phyloP scores from a whole-genome alignment of 768 basidiomycete genomes.

The Sarcodon aspratus region DNA sequence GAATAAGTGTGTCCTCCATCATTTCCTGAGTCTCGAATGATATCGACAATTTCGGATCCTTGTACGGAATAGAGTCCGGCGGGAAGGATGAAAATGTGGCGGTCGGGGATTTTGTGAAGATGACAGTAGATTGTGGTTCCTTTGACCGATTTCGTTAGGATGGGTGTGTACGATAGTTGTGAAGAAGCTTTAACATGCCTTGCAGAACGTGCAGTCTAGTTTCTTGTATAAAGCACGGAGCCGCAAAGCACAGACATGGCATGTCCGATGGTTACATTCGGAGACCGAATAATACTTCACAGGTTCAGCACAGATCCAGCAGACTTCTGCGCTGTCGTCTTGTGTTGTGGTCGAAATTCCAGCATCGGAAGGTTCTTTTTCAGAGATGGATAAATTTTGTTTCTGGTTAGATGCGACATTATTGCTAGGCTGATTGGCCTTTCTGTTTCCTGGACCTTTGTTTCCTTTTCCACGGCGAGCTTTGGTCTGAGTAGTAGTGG shows the following conservation, averaged over 20 bases:
- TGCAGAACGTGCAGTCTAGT: conserved; percentile 91
- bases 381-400: too few species aligned
- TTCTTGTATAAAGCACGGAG: conserved; percentile 91
- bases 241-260: conserved; percentile 87
- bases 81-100: conserved; percentile 47
- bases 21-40: conserved; percentile 85
- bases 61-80: conserved; percentile 43
- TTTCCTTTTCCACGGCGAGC: too few species aligned
- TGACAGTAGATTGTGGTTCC: conserved; percentile 65
- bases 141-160: conserved; percentile 13
- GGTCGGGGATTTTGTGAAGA: conserved; percentile 63
- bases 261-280: conserved; percentile 88
- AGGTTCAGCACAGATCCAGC: conserved; percentile 93
- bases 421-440: too few species aligned
- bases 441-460: too few species aligned
- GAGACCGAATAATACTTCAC: conserved; percentile 86
- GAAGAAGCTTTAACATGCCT: conserved; percentile 37
- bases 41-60: conserved; percentile 65
- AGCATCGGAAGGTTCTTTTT: too few species aligned
- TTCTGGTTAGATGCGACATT: too few species aligned
- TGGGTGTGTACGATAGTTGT: too few species aligned
- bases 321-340: conserved; percentile 35
- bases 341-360: conserved; percentile 1
- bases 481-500: too few species aligned
- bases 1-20: conserved; percentile 89